Base-by-base conservation (phyloP, 2,329 filamentous ascomycete genomes). In the Rutstroemia sp. region DNA sequence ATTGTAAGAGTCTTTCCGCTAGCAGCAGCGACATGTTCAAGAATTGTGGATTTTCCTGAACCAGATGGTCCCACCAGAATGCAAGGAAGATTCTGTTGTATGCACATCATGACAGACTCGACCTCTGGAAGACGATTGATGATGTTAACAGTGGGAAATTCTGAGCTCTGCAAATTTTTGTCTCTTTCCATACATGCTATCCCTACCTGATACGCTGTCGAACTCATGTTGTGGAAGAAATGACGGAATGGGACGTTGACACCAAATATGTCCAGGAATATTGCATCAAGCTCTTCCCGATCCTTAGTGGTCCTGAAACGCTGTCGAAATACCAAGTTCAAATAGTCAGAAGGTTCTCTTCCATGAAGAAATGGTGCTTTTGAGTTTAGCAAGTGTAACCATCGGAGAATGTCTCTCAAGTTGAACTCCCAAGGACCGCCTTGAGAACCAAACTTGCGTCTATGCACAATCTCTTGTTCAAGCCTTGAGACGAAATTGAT, bases 391-490 rank as follows among this genome's bases (percentile, higher is more conserved):
- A 97, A 73, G 62, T 88, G 82, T 48, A 96, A 74, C 92, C 92
- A 97, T 59, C 92, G 82, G 55, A 94, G 81, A 3, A 90, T 89
- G 70, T 97, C 92, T 70, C 91, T 86, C 61, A 99, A 75, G 66
- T 96, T 99, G 69, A 96, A 94, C 68, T 96, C 94, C 94, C 91
- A 99, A 1, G 95, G 94, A 6, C 87, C 88, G 14, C 83, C 83
- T 62, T 83, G 80, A 0, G 76, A 73, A 2, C 82, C 83, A 63
- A 86, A 86, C 0, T 75, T 71, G 59, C 76, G 78, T 51, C 78
- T 73, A 27, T 79, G 76, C 4, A 84, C 77, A 25, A 95, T 82
- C 38, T 87, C 81, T 30, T 82, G 77, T 60, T 96, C 90, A 9
- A 97, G 75, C n/a, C 77, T 76, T 1, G 86, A 86, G n/a, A 96